A percentile compares a stretch with the other conserved stretches of the same genome.
Evolutionary conservation across 1,284 basidiomycete genomes (phyloP).

Genomic region (Albatrellus sp.): DNA sequence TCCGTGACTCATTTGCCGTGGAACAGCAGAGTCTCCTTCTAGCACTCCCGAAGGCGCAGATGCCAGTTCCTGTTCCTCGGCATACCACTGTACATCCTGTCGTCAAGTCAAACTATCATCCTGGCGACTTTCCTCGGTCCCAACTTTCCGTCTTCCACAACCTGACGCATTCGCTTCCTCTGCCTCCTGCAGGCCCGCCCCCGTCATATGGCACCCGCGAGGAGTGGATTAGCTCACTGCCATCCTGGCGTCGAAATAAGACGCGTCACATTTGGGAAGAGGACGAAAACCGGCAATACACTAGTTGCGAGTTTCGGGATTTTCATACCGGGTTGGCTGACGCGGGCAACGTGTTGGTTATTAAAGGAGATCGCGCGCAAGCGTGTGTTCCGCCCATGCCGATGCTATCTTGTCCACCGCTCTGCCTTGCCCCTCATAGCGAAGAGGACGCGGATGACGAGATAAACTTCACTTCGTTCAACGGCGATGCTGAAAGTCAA

Average conservation of each 20-base stretch:
- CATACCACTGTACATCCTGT: constrained; percentile 47
- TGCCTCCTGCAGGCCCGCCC: constrained; percentile 44
- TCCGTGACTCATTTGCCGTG: constrained; percentile 22
- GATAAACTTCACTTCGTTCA: constrained; percentile 26
- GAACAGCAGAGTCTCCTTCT: constrained; percentile 24
- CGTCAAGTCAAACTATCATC: constrained; percentile 36
- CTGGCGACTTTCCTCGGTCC: constrained; percentile 27
- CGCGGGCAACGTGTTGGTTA: constrained; percentile 52
- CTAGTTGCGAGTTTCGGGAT: constrained; percentile 26
- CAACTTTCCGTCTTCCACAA: constrained; percentile 33
- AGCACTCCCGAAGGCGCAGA: constrained; percentile 32
- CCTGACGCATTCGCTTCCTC: constrained; percentile 43
- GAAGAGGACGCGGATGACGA: constrained; percentile 31
- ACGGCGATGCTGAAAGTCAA: constrained; percentile 23
- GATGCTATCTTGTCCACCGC: constrained; percentile 14
- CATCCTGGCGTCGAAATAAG: constrained; percentile 57
- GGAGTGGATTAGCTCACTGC: constrained; percentile 59
- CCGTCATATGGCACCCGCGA: constrained; percentile 52
- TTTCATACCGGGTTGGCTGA: constrained; percentile 62
- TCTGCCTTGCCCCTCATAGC: constrained; percentile 2
- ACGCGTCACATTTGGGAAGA: constrained; percentile 54
- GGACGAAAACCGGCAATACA: constrained; percentile 20
- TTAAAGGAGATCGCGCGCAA: constrained; percentile 74
- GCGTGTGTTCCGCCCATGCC: constrained; percentile 69
- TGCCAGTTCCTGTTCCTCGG: constrained; percentile 72